phyloP scores from a whole-genome alignment of 495 filamentous ascomycete species.

The Coniosporium apollinis region DNA sequence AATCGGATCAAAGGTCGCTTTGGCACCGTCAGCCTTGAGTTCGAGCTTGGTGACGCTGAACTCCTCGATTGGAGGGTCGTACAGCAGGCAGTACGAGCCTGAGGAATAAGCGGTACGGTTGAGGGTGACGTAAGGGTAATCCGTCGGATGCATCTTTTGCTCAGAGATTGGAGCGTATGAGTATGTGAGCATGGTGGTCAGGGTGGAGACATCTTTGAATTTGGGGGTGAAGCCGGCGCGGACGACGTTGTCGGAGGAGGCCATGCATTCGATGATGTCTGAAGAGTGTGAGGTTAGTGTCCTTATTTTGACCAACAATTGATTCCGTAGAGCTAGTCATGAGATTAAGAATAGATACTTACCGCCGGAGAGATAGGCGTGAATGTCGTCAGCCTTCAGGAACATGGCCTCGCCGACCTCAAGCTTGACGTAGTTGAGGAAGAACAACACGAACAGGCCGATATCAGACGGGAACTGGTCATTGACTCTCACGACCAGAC shows the following conservation, averaged over 20 bases:
- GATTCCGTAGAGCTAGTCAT: neutral
- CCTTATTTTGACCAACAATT: neutral
- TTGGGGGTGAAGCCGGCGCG: conserved; percentile 95
- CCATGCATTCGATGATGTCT: conserved; percentile 99
- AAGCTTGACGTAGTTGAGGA: conserved; percentile 68
- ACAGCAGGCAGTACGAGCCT: conserved; percentile 50
- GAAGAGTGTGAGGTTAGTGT: neutral
- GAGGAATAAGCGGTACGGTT: conserved; percentile 65
- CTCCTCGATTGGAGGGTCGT: conserved; percentile 93
- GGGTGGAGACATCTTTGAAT: conserved; percentile 85
- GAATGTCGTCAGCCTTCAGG: conserved; percentile 87
- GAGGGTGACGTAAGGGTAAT: conserved; percentile 69
- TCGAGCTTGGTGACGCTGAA: conserved; percentile 79
- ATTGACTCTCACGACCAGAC: conserved; percentile 60
- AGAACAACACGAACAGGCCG: conserved; percentile 63
- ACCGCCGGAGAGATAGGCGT: conserved; percentile 80
- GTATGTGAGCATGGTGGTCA: conserved; percentile 90
- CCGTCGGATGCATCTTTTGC: conserved; percentile 75
- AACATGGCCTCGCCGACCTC: conserved; percentile 88
- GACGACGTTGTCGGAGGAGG: conserved; percentile 91
- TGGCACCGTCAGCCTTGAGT: conserved; percentile 50
- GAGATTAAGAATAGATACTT: neutral
- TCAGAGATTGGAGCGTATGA: conserved; percentile 80
- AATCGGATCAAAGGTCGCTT: conserved; percentile 73
- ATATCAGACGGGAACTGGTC: conserved; percentile 60